Evolutionary conservation across 2,329 filamentous ascomycete species (phyloP), one percentile per base, ranked within the genome.

Genomic region (Eurotiales sp.): DNA sequence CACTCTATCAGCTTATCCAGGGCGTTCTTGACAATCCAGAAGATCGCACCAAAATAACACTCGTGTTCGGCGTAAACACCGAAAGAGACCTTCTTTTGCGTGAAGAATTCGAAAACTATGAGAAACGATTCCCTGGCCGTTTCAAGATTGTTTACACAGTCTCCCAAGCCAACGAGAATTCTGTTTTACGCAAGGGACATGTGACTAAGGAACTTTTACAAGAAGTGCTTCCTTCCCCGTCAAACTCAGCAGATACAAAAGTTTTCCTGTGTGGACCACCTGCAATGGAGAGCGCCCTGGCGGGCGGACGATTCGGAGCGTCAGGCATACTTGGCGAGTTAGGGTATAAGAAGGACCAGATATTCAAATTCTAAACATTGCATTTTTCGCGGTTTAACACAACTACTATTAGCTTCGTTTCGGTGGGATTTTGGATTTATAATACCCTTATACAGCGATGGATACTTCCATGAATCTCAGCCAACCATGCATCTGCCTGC

Each of bases 241-340:
- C 34, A 21, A 60, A 54, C 54, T 69, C 75, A 25, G 73, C 56
- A 2, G 85, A 85, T 36, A 44, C 37, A 3, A 54, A 51, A 15
- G 81, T 88, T 0, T 84, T 87, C 60, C 73, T 88, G 1, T 87
- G 84, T 62, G 85, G 86, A 0, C 86, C 86, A 15, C 83, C 84
- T 1, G 74, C 75, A 0, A 87, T 88, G 83, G 81, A 87, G 64
- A 72, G 71, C 27, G 58, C 61, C 3, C 65, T 67, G 65, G 62
- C 61, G 29, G 69, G 69, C 21, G 56, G 55, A 11, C 42, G 54
- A 25, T 29, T 34, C 7, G 36, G 41, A 21, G 62, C 70, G 11
- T 59, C 62, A 1, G 83, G 84, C 0, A 72, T 84, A 27, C 58
- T 87, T 59, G 66, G 69, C 11, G 70, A 82, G 61, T 59, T 86